phyloP scores from a whole-genome alignment of 1,139 yeast genomes.

The Taphrina populina region DNA sequence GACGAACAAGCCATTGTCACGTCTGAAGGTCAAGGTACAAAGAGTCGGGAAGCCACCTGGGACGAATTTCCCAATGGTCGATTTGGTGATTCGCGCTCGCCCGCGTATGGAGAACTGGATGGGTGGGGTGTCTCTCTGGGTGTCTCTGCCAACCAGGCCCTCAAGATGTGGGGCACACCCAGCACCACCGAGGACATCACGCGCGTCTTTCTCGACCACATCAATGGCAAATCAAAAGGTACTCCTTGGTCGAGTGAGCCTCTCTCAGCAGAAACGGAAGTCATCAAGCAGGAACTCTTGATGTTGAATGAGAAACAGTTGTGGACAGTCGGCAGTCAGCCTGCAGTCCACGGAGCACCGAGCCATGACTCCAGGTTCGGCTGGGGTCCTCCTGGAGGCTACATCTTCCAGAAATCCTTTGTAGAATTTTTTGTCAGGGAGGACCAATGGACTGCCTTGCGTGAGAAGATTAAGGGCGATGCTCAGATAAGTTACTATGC shows the following conservation, averaged over 20 bases:
- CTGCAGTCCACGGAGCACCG: conserved; percentile 73
- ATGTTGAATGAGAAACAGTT: conserved; percentile 70
- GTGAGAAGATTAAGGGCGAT: conserved; percentile 50
- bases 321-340: conserved; percentile 93
- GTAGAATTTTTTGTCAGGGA: conserved; percentile 80
- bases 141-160: conserved; percentile 66
- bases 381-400: conserved; percentile 92
- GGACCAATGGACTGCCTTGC: conserved; percentile 59
- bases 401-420: conserved; percentile 88
- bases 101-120: conserved; percentile 93
- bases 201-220: conserved; percentile 66
- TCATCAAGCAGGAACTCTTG: conserved; percentile 86
- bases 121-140: conserved; percentile 94
- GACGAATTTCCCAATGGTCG: conserved; percentile 98
- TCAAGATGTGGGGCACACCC: conserved; percentile 81
- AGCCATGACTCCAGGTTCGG: conserved; percentile 88
- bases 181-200: conserved; percentile 62
- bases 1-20: conserved; percentile 12
- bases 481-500: conserved; percentile 67
- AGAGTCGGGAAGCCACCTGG: conserved; percentile 95
- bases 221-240: conserved; percentile 70
- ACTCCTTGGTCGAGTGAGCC: conserved; percentile 89
- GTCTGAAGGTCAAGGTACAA: conserved; percentile 42
- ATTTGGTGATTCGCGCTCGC: conserved; percentile 95
- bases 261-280: conserved; percentile 81